These are phyloP conservation scores for Pseudozyma flocculosa DNA, from an alignment of 1,284 basidiomycete species.

Conservation along the genomic window DNA sequence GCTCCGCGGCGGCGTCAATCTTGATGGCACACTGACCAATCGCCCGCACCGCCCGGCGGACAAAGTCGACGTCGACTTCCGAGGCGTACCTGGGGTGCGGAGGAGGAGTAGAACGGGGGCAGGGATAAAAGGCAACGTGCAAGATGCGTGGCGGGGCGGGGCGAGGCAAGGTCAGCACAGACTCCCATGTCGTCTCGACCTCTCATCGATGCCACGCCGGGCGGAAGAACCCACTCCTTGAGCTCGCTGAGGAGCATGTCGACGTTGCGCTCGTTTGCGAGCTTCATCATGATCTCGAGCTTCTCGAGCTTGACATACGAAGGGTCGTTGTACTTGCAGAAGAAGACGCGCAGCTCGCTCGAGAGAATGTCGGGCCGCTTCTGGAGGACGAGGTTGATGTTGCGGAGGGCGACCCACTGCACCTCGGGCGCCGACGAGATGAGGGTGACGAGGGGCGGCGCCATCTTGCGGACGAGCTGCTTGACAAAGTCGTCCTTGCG, in stretches of 20 bases:
- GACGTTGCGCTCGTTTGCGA: slow-evolving; percentile 88
- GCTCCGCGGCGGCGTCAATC: slow-evolving; percentile 86
- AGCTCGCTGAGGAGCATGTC: slow-evolving; percentile 91
- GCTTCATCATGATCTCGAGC: slow-evolving; percentile 94
- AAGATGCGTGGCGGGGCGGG: background rate
- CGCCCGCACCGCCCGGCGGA: slow-evolving; percentile 86
- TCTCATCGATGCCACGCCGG: too few relatives aligned
- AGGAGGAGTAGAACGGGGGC: background rate
- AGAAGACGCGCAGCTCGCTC: slow-evolving; percentile 97
- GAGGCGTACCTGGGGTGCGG: slow-evolving; percentile 74
- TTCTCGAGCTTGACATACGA: slow-evolving; percentile 98
- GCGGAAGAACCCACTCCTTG: slow-evolving; percentile 70
- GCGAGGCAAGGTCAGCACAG: too few relatives aligned
- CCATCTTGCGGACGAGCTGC: slow-evolving; percentile 92
- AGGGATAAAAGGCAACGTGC: background rate
- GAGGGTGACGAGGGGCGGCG: slow-evolving; percentile 78
- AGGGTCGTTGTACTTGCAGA: slow-evolving; percentile 99
- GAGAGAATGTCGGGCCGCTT: slow-evolving; percentile 83
- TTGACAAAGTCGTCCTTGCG: slow-evolving; percentile 80
- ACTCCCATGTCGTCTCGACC: too few relatives aligned
- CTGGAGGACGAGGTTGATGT: slow-evolving; percentile 94
- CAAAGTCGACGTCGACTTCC: slow-evolving; percentile 98
- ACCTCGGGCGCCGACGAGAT: slow-evolving; percentile 68
- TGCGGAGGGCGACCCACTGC: slow-evolving; percentile 94
- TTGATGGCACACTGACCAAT: slow-evolving; percentile 96